Base-by-base conservation (phyloP, 139 green algal genomes). In the Asterochloris sp. region DNA sequence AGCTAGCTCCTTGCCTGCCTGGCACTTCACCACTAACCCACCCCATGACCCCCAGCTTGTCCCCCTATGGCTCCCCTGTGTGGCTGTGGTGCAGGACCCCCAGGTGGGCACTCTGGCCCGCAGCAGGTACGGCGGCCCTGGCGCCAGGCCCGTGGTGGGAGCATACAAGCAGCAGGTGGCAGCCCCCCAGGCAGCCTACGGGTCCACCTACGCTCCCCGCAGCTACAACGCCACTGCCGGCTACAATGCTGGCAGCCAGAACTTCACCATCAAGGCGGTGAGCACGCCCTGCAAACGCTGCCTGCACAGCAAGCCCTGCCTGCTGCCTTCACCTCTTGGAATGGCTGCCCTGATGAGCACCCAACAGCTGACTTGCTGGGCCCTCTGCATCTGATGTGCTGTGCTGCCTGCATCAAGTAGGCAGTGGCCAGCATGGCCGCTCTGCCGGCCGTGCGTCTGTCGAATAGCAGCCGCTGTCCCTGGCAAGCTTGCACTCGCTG, bases 231-330 rank as follows among this genome's bases (percentile, higher is more conserved):
- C 76, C 21, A n/a, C 21, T 17, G 26, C 60, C n/a, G 24, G 67
- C 23, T 54, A 69, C 60, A 80, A 17, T 24, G 76, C 60, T 9
- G 76, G 76, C 6, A 60, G 60, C 23, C 76, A 80, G 76, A 80
- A 80, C 76, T 80, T 68, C 76, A 80, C 24, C 76, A 80, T 80
- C 76, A 80, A 80, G 76, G 76, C 76, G 38, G 76, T 54, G 38
- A 54, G 38, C 38, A 54, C 38, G 38, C 38, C 38, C 38, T 54
- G 38, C 38, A 54, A n/a, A 6, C 38, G 38, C 38, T 54, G 38
- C 38, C n/a, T n/a, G n/a, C n/a, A n/a, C n/a, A n/a, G 38, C 38
- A 54, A n/a, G 38, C 38, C 4, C 38, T 54, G 38, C 38, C 38
- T 54, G 38, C 38, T 54, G 38, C 38, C 38, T 2, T 54, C 6